A percentile compares a stretch with the other conserved stretches of the same genome.
These are phyloP conservation scores for Anastatica hierochuntica DNA, from an alignment of 345 rosid genomes.

Conservation along the genomic window DNA sequence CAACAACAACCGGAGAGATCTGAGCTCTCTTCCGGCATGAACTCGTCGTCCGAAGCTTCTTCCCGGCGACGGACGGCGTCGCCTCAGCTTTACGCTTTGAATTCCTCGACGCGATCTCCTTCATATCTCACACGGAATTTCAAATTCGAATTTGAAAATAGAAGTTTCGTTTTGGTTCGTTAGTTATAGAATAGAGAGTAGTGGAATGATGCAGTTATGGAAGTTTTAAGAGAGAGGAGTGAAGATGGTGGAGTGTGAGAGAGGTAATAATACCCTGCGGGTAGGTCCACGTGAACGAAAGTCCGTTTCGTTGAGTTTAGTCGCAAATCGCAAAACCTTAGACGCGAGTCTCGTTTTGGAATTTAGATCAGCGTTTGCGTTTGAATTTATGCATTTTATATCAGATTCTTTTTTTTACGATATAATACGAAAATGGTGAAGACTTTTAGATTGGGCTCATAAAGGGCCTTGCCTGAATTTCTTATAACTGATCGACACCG, in stretches of 20 bases:
- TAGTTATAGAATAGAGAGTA: constrained; percentile 13
- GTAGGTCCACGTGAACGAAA: constrained; percentile 21
- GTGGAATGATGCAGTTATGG: constrained; percentile 29
- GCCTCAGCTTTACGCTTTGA: constrained; percentile 21
- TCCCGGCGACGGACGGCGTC: constrained; percentile 22
- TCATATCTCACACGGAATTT: constrained; percentile 10
- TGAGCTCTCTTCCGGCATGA: constrained; percentile 38
- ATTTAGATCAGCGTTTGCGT: constrained; percentile 14
- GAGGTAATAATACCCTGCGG: constrained; percentile 18
- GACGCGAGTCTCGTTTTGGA: not conserved
- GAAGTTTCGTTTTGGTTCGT: constrained; percentile 12
- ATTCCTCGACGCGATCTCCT: constrained; percentile 21
- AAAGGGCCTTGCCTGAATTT: too few species aligned
- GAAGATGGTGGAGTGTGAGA: not conserved
- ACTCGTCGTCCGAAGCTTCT: constrained; percentile 47
- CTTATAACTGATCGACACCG: too few species aligned
- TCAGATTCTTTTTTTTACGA: too few species aligned
- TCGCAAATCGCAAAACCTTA: not conserved
- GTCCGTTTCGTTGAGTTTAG: not conserved
- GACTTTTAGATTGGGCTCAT: too few species aligned
- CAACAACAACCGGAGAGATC: too few species aligned
- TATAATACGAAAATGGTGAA: too few species aligned
- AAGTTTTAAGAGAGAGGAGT: constrained; percentile 17
- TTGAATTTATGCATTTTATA: not conserved
- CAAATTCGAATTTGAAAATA: constrained; percentile 20